These are phyloP conservation scores for Arthrinium phaeospermum DNA, from an alignment of 2,329 filamentous ascomycete species.

Conservation along the genomic window DNA sequence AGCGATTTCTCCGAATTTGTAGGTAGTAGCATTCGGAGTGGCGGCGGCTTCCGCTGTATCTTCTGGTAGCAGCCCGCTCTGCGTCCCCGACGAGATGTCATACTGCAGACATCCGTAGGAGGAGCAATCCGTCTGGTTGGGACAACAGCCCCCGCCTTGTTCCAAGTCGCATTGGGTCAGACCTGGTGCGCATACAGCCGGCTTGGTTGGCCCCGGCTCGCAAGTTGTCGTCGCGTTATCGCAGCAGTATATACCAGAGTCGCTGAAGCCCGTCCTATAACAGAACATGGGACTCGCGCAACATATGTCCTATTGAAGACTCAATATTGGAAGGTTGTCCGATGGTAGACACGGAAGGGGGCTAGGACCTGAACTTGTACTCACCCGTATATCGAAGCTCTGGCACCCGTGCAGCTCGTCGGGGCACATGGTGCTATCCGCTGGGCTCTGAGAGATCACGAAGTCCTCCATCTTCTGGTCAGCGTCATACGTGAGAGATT, in stretches of 20 bases:
- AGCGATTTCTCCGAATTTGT: constrained; percentile 24
- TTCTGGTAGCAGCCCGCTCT: not conserved
- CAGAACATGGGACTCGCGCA: constrained; percentile 29
- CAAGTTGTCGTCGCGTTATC: constrained; percentile 17
- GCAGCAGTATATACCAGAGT: constrained; percentile 33
- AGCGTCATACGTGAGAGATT: not conserved
- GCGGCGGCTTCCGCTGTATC: not conserved
- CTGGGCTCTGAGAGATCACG: not conserved
- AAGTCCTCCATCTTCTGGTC: not conserved
- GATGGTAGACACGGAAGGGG: not conserved
- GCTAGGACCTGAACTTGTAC: not conserved
- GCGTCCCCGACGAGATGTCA: not conserved
- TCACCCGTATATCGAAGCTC: constrained; percentile 5
- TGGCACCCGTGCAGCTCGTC: constrained; percentile 27
- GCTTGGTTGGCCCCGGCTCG: constrained; percentile 16
- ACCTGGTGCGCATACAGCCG: constrained; percentile 24
- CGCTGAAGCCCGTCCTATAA: constrained; percentile 28
- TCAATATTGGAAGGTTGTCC: not conserved
- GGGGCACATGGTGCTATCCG: constrained; percentile 19
- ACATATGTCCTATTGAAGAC: constrained; percentile 28
- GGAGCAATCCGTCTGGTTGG: constrained; percentile 25
- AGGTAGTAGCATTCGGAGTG: not conserved
- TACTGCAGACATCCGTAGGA: constrained; percentile 27
- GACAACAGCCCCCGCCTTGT: constrained; percentile 32
- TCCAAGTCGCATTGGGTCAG: constrained; percentile 24